A percentile compares a stretch with the other conserved stretches of the same genome.
Conservation (phyloP, 768 basidiomycete species). For the Hysterangium stoloniferum region DNA sequence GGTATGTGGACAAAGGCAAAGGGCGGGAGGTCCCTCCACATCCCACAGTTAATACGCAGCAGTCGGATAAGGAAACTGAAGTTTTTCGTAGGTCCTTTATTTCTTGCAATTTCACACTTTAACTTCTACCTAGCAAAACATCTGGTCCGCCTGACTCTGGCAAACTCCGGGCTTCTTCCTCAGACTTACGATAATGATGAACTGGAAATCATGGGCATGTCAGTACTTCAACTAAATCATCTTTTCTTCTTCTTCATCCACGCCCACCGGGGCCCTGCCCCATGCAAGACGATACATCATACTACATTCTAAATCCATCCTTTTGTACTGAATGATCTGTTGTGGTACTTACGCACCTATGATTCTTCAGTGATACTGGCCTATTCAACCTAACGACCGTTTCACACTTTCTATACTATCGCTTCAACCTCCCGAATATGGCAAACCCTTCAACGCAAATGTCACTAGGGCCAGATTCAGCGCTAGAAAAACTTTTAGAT, state of each 20-base stretch:
- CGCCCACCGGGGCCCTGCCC: too few species aligned
- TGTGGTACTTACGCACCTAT: too few species aligned
- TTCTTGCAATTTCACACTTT: too few species aligned
- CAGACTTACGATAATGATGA: conserved; percentile 37
- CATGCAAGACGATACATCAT: too few species aligned
- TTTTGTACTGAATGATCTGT: too few species aligned
- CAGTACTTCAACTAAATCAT: conserved; percentile 17
- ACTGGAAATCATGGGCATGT: conserved; percentile 48
- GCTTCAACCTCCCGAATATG: conserved; percentile 13
- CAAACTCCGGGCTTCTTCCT: conserved; percentile 43
- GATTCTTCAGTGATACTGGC: conserved; percentile 12
- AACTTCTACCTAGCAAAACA: conserved; percentile 27
- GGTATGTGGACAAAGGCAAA: conserved; percentile 21
- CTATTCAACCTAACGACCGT: conserved; percentile 8
- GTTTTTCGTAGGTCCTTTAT: too few species aligned
- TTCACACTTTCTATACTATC: conserved; percentile 15
- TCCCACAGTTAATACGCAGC: too few species aligned
- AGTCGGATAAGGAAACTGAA: too few species aligned
- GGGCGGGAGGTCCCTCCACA: background rate
- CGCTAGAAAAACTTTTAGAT: conserved; percentile 44
- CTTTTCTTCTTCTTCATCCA: background rate
- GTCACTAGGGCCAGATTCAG: conserved; percentile 43
- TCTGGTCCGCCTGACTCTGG: conserved; percentile 36
- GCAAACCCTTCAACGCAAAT: conserved; percentile 6
- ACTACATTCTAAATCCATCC: too few species aligned